phyloP scores from a whole-genome alignment of 495 filamentous ascomycete genomes.

The Podospora bellae-mahoneyi region DNA sequence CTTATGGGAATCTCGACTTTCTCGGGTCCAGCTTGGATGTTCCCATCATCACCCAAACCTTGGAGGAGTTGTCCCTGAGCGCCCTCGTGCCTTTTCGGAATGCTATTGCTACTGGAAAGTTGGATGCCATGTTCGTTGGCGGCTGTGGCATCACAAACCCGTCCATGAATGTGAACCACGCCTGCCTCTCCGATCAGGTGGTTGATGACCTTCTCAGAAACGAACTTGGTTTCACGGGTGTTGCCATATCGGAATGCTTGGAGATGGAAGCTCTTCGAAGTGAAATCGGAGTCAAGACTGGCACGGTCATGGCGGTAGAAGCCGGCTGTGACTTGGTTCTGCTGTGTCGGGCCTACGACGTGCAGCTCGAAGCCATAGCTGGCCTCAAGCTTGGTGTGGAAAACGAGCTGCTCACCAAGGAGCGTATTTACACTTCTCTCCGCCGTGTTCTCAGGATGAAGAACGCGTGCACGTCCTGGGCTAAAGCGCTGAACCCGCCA shows the following conservation, averaged over 20 bases:
- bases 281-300: constrained; percentile 88
- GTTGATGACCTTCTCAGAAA: constrained; percentile 78
- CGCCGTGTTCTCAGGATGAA: constrained; percentile 72
- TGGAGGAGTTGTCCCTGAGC: constrained; percentile 79
- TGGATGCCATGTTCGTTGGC: constrained; percentile 91
- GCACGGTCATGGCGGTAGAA: constrained; percentile 91
- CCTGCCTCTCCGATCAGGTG: constrained; percentile 85
- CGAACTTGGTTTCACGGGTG: constrained; percentile 80
- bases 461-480: constrained; percentile 73
- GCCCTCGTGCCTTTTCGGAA: constrained; percentile 84
- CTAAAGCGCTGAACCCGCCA: constrained; percentile 74
- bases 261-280: constrained; percentile 91
- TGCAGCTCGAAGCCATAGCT: constrained; percentile 81
- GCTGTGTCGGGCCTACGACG: constrained; percentile 77
- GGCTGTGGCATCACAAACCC: constrained; percentile 84
- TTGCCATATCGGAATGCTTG: constrained; percentile 91
- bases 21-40: constrained; percentile 81
- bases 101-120: constrained; percentile 68
- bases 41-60: constrained; percentile 84
- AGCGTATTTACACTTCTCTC: constrained; percentile 72
- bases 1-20: constrained; percentile 90
- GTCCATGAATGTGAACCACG: constrained; percentile 87
- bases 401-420: constrained; percentile 73
- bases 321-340: constrained; percentile 85
- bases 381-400: constrained; percentile 81